Conservation (phyloP, 2,329 filamentous ascomycete genomes). For the Pseudogymnoascus sp. region DNA sequence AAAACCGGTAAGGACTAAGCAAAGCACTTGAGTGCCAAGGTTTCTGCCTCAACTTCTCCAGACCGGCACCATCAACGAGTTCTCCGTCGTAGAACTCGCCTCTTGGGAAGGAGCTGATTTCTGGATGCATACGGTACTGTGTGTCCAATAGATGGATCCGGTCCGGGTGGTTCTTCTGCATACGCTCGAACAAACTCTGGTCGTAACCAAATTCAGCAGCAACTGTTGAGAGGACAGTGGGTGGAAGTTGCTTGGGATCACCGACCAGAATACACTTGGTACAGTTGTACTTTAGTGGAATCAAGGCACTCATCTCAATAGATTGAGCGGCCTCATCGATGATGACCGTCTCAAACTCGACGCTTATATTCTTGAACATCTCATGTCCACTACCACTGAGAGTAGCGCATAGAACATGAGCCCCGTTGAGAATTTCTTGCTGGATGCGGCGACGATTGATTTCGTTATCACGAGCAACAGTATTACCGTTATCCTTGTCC, state of each 20-base stretch:
- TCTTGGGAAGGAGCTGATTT: constrained; percentile 88
- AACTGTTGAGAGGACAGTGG: constrained; percentile 89
- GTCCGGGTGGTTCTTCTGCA: constrained; percentile 85
- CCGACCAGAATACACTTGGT: constrained; percentile 95
- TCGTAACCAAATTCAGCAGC: constrained; percentile 91
- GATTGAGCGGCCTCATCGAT: constrained; percentile 98
- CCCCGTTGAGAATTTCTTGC: constrained; percentile 82
- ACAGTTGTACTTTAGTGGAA: constrained; percentile 94
- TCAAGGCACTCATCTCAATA: constrained; percentile 91
- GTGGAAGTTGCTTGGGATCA: constrained; percentile 94
- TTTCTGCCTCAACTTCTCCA: constrained; percentile 66
- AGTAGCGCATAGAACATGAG: constrained; percentile 90
- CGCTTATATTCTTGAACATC: constrained; percentile 88
- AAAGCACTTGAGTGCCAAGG: constrained; percentile 80
- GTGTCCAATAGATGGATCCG: constrained; percentile 93
- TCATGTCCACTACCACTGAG: constrained; percentile 94
- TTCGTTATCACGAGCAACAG: constrained; percentile 74
- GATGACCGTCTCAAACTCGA: constrained; percentile 97
- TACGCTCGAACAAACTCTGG: constrained; percentile 95
- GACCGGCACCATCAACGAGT: constrained; percentile 76
- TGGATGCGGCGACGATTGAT: constrained; percentile 77
- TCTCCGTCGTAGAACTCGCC: constrained; percentile 85
- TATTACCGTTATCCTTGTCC: constrained; percentile 78
- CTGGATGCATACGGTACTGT: constrained; percentile 98
- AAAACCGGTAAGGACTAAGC: constrained; percentile 92